phyloP scores from a whole-genome alignment of 208 protist genomes.

The Leptomonas pyrrhocoris region DNA sequence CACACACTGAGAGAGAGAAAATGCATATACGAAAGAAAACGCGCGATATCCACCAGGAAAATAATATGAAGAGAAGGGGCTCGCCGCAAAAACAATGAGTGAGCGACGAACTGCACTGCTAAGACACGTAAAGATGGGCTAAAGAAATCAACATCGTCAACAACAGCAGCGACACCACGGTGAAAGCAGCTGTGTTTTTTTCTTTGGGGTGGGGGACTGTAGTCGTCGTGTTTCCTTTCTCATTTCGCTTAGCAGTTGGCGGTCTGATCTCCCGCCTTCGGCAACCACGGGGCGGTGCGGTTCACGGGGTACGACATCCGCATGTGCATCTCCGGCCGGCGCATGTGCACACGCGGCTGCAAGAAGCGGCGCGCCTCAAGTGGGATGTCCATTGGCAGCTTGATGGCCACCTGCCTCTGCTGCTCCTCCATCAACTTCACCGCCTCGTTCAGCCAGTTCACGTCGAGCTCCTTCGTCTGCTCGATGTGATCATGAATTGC shows the following conservation, averaged over 20 bases:
- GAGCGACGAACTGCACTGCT: no score
- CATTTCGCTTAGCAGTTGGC: constrained; percentile 69
- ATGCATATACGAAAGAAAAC: no score
- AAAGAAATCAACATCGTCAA: no score
- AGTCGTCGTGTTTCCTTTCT: not conserved
- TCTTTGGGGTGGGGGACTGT: not conserved
- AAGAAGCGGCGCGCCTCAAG: constrained; percentile 86
- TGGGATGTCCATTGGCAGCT: constrained; percentile 81
- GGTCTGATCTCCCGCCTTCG: constrained; percentile 73
- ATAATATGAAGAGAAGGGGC: no score
- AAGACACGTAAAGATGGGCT: no score
- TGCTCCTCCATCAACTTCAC: constrained; percentile 76
- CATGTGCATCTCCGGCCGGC: constrained; percentile 88
- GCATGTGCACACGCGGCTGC: constrained; percentile 86
- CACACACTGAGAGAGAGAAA: no score
- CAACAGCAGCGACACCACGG: no score
- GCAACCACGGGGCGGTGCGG: constrained; percentile 89
- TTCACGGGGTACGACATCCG: constrained; percentile 88
- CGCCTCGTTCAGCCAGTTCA: constrained; percentile 69
- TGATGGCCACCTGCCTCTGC: constrained; percentile 82
- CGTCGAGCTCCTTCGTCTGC: constrained; percentile 66
- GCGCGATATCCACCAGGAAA: no score
- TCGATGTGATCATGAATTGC: constrained; percentile 81
- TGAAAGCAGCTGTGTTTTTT: no score
- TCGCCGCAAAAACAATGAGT: no score